These are phyloP conservation scores for Fusarium compactum DNA, from an alignment of 2,329 filamentous ascomycete genomes.

Conservation along the genomic window DNA sequence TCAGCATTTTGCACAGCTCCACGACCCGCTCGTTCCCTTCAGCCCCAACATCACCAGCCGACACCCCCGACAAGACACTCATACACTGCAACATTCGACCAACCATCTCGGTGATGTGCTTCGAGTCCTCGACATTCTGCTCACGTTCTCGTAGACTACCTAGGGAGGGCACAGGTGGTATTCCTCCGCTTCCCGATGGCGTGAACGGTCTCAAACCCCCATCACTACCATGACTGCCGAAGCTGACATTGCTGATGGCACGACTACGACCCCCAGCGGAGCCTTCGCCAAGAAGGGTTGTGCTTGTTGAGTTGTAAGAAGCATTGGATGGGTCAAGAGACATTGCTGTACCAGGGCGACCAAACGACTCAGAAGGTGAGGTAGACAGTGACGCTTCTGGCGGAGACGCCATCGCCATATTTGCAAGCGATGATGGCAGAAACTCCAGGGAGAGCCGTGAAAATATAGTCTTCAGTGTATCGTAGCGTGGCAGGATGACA, in stretches of 20 bases:
- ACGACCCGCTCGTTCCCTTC: conserved; percentile 83
- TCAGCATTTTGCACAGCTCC: conserved; percentile 85
- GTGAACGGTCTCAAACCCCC: conserved; percentile 65
- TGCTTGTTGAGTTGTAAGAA: conserved; percentile 83
- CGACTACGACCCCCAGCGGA: conserved; percentile 74
- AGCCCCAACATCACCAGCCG: conserved; percentile 68
- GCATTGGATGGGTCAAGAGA: conserved; percentile 79
- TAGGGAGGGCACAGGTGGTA: conserved; percentile 46
- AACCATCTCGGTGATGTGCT: conserved; percentile 92
- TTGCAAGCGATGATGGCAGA: conserved; percentile 65
- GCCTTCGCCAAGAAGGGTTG: conserved; percentile 80
- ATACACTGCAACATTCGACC: conserved; percentile 97
- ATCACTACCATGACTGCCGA: conserved; percentile 65
- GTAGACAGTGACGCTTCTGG: conserved; percentile 63
- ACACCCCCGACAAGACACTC: conserved; percentile 80
- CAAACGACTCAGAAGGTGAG: conserved; percentile 63
- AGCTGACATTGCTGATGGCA: conserved; percentile 87
- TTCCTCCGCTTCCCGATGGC: conserved; percentile 51
- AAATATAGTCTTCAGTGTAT: conserved; percentile 89
- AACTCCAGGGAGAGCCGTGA: conserved; percentile 90
- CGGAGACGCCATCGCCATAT: conserved; percentile 66
- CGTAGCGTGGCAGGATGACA: conserved; percentile 89
- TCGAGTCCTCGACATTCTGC: conserved; percentile 74
- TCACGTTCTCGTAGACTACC: conserved; percentile 66
- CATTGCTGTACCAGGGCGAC: conserved; percentile 78